Conservation (phyloP, 108 stramenopile genomes). For the Cyclostephanos tholiformis region DNA sequence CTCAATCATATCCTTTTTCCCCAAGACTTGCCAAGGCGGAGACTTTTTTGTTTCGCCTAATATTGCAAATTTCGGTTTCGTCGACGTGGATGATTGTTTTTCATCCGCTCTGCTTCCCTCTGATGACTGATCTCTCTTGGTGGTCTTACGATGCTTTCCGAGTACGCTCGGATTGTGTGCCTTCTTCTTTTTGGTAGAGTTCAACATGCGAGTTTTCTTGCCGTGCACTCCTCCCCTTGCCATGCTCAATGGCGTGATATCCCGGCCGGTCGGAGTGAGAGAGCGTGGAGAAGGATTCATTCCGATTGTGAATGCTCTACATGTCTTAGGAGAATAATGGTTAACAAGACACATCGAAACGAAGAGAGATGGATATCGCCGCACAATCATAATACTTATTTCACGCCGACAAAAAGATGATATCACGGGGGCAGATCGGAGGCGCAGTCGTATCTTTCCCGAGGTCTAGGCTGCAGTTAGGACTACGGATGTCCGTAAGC, state of each 20-base stretch:
- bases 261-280: neutral
- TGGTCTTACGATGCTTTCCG: slow-evolving; percentile 48
- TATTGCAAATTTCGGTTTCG: slow-evolving; percentile 33
- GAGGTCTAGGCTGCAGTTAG: no score
- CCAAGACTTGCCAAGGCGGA: slow-evolving; percentile 85
- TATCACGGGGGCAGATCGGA: no score
- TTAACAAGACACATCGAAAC: slow-evolving; percentile 4
- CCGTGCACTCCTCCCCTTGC: slow-evolving; percentile 47
- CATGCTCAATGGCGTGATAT: slow-evolving; percentile 22
- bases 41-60: slow-evolving; percentile 25
- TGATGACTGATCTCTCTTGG: slow-evolving; percentile 31
- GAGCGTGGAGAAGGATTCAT: neutral
- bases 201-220: slow-evolving; percentile 39
- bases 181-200: slow-evolving; percentile 43
- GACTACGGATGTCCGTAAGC: no score
- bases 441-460: no score
- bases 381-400: neutral
- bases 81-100: slow-evolving; percentile 23
- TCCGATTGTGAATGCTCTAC: slow-evolving; percentile 13
- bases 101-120: slow-evolving; percentile 14
- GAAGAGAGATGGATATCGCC: neutral
- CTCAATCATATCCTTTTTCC: slow-evolving; percentile 61
- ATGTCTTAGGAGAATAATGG: slow-evolving; percentile 8
- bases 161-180: slow-evolving; percentile 19
- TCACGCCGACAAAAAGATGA: neutral